Base-by-base conservation (phyloP, 257 asterid species). In the Verbascum thapsus region DNA sequence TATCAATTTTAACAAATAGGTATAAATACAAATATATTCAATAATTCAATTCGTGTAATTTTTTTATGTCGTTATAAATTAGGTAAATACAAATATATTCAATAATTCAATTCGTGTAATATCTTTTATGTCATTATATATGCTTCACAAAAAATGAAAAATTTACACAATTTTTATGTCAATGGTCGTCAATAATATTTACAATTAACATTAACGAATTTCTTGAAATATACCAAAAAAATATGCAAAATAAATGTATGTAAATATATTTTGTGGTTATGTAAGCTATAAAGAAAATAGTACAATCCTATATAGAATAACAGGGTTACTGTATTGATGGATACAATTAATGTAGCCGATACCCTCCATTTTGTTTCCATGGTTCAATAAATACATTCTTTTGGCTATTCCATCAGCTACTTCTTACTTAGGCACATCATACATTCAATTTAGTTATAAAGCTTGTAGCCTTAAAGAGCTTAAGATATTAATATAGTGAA, bases 321-420 rank as follows among this genome's bases (percentile, higher is more conserved):
- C n/a, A 60, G 62, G 55, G 49, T 34, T 8, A 51, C 5, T 42
- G 52, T 58, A 64, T 64, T 65, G 1, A 64, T 49, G 50, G 23
- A n/a, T 10, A 72, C 40, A 64, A 42, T 72, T 43, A 72, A 51
- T 52, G 40, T 26, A 20, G 67, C 18, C 44, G 61, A 64, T 71
- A 49, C 71, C 72, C 72, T 63, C 39, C 19, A 23, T 22, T 63
- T 47, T 39, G 44, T 63, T 30, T 63, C 32, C 0, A 39, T 62
- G 10, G 6, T 54, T 70, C 45, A 62, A 52, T 69, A 23, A 52
- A 37, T 62, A 35, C 9, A 54, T 44, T 60, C 12, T 60, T 45
- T 45, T 45, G 69, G 65, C 32, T 62, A 70, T 38, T 62, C 34
- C 32, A 53, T 43, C 41, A 60, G n/a, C 68, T 41, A 43, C 44